Conservation (phyloP, 2,329 filamentous ascomycete genomes). For the Davidsoniella eucalypti region DNA sequence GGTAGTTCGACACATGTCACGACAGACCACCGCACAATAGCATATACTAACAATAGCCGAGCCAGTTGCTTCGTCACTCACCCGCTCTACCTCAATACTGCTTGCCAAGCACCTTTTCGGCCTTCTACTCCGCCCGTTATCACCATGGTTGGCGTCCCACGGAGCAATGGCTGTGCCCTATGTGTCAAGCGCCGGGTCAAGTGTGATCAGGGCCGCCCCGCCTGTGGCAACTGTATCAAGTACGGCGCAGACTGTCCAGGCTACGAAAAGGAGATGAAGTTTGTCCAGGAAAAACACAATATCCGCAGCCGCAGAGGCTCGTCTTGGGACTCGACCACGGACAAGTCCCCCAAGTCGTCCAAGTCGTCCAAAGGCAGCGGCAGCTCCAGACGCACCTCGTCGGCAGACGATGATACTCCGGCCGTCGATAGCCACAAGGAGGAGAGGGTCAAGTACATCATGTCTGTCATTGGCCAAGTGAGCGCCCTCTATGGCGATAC, state of each 20-base stretch:
- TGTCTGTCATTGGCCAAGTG: slow-evolving; percentile 2
- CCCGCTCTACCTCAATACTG: too few relatives aligned
- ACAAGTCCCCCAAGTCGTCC: slow-evolving; percentile 2
- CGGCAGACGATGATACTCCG: not conserved
- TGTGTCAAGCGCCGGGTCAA: slow-evolving; percentile 27
- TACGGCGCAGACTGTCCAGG: slow-evolving; percentile 25
- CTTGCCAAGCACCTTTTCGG: too few relatives aligned
- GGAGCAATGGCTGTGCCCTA: slow-evolving; percentile 20
- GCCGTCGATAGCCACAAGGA: not conserved
- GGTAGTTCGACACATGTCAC: too few relatives aligned
- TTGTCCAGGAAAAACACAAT: slow-evolving; percentile 24
- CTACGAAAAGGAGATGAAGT: slow-evolving; percentile 24
- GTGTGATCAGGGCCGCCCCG: slow-evolving; percentile 29
- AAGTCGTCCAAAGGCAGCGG: not conserved
- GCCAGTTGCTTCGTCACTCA: too few relatives aligned
- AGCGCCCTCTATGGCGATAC: not conserved
- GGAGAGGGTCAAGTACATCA: slow-evolving; percentile 1
- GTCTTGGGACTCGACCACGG: slow-evolving; percentile 1
- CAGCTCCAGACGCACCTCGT: not conserved
- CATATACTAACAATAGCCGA: too few relatives aligned
- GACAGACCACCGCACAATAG: too few relatives aligned
- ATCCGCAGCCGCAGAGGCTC: slow-evolving; percentile 16
- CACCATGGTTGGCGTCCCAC: slow-evolving; percentile 15
- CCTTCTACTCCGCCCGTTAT: not conserved
- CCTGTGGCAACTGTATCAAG: slow-evolving; percentile 24